Conservation (phyloP, 1,284 basidiomycete genomes). For the Rhodofomes roseus region DNA sequence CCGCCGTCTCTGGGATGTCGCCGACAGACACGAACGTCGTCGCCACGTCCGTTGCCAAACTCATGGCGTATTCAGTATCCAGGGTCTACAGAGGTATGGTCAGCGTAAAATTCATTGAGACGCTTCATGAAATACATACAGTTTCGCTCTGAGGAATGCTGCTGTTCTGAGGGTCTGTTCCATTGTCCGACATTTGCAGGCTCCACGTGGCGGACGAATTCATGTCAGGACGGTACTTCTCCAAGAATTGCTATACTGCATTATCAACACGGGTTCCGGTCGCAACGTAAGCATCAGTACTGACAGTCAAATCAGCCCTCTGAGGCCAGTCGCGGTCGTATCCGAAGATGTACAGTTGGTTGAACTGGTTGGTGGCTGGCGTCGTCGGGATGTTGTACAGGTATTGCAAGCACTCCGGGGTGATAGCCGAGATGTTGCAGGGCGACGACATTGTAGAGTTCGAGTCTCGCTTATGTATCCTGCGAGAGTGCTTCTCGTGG, state of each 20-base stretch:
- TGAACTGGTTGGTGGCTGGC: constrained; percentile 36
- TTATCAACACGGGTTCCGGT: too few relatives aligned
- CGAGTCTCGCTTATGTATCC: too few relatives aligned
- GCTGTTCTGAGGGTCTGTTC: constrained; percentile 34
- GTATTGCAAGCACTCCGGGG: constrained; percentile 22
- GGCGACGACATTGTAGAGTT: too few relatives aligned
- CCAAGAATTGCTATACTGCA: constrained; percentile 54
- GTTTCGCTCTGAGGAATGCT: too few relatives aligned
- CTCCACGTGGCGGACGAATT: constrained; percentile 18
- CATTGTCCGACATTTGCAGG: constrained; percentile 15
- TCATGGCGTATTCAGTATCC: constrained; percentile 61
- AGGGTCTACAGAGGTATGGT: constrained; percentile 33
- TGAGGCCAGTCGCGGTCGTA: constrained; percentile 56
- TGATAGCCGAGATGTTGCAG: background rate
- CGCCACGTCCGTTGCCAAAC: constrained; percentile 49
- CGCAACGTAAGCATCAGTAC: too few relatives aligned
- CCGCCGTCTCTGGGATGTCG: constrained; percentile 7
- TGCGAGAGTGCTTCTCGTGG: too few relatives aligned
- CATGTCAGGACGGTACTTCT: constrained; percentile 46
- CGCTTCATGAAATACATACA: too few relatives aligned
- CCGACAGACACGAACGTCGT: constrained; percentile 20
- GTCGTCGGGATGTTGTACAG: constrained; percentile 50
- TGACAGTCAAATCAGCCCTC: constrained; percentile 44
- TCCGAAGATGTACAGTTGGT: constrained; percentile 52
- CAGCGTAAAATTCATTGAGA: background rate